Percentiles rank a stretch among this genome's conserved stretches.
Evolutionary conservation across 129 eudicot species (phyloP).

Genomic region (Helichrysum umbraculigerum): DNA sequence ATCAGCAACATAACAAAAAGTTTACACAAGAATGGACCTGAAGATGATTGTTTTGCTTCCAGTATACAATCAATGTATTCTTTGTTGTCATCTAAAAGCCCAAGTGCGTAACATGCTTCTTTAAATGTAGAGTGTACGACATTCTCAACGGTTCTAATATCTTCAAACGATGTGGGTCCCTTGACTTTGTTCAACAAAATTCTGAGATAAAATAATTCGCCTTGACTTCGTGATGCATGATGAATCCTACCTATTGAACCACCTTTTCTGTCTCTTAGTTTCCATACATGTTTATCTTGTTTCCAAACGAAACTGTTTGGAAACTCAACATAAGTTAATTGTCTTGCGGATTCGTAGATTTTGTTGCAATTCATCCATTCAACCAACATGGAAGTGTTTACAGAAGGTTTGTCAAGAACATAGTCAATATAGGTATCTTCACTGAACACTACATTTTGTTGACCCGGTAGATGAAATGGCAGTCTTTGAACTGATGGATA

Average conservation of each 20-base stretch:
- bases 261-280: not conserved
- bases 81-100: not conserved
- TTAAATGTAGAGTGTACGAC: not conserved
- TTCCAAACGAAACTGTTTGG: not conserved
- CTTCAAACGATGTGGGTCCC: not conserved
- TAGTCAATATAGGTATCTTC: not conserved
- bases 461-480: not conserved
- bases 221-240: not conserved
- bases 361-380: not conserved
- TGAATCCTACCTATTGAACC: slow-evolving; percentile 4
- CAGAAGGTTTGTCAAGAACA: not conserved
- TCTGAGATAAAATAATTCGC: not conserved
- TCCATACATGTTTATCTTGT: not conserved
- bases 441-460: not conserved
- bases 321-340: not conserved
- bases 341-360: not conserved
- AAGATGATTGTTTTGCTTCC: not conserved
- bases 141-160: not conserved
- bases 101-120: not conserved
- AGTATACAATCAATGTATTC: not conserved
- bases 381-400: not conserved
- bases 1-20: too few species aligned
- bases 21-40: not conserved
- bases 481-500: not conserved
- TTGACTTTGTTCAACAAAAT: slow-evolving; percentile 8